Base-by-base conservation (phyloP, 331 rosid genomes). In the Quercus tomentella region DNA sequence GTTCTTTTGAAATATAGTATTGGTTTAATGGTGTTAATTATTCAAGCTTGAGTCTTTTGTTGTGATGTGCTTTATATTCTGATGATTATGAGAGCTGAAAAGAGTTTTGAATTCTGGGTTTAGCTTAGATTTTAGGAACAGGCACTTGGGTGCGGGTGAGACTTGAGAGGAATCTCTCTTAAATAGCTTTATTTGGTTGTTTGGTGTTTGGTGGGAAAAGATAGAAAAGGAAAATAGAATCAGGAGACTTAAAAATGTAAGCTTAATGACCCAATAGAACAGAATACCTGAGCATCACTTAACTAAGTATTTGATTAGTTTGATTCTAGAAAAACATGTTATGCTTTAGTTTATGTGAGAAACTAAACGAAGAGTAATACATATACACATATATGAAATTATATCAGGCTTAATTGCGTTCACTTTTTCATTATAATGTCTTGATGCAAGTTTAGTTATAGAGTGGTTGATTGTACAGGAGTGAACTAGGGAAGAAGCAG, bases 401-500 rank as follows among this genome's bases (percentile, higher is more conserved):
- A 10, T 33, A 4, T 67, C 11, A 20, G 17, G 37, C 26, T 33
- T 33, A 35, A 20, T 35, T 67, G 17, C 2, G 2, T 33, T 20
- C 10, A 22, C 37, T 20, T 35, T 67, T 67, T 20, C 7, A 8
- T 35, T 35, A n/a, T n/a, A n/a, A 18, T 66, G 23, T 21, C 49
- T 3, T 23, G 68, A 61, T 55, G 54, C 23, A 15, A 51, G 37
- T 5, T 70, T 28, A 67, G 11, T 67, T 80, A 54, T 65, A 6
- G 82, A 41, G 75, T 79, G 78, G 69, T 56, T 82, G 15, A 61
- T 77, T 73, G 14, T 83, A 86, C 92, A 93, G 98, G 61, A 90
- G 85, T 81, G 83, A 75, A 63, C 74, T 92, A 69, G 90, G 85
- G 76, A 91, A 91, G 92, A 91, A 91, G 83, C 87, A 82, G 76